These are phyloP conservation scores for Trichoderma polysporum DNA, from an alignment of 2,329 filamentous ascomycete genomes.

Conservation along the genomic window DNA sequence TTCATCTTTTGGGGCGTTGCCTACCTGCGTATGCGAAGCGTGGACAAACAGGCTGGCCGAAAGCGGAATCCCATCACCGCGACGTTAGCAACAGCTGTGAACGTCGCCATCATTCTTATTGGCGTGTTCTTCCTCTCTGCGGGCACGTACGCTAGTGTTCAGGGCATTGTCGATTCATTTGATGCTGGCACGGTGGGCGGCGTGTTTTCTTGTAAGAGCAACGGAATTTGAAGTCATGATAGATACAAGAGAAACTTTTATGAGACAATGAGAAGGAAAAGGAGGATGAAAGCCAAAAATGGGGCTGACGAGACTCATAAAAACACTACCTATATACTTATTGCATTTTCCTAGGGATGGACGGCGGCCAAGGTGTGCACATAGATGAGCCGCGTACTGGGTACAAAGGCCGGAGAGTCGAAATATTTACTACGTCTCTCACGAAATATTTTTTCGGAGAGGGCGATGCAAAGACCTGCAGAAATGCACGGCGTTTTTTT, in stretches of 20 bases:
- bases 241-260: background rate
- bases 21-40: conserved; percentile 72
- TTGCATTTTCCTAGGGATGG: background rate
- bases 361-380: background rate
- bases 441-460: background rate
- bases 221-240: conserved; percentile 52
- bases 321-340: background rate
- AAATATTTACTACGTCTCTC: conserved; percentile 9
- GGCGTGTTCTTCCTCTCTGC: conserved; percentile 79
- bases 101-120: conserved; percentile 68
- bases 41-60: conserved; percentile 56
- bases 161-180: conserved; percentile 75
- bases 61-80: conserved; percentile 52
- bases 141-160: conserved; percentile 77
- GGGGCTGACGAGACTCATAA: background rate
- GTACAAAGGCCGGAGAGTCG: background rate
- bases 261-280: background rate
- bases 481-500: conserved; percentile 6
- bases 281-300: background rate
- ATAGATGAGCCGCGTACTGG: background rate
- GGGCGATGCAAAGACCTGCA: conserved; percentile 9
- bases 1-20: conserved; percentile 94
- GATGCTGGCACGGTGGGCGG: conserved; percentile 61
- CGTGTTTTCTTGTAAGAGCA: conserved; percentile 72
- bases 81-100: conserved; percentile 60